Evolutionary conservation across 805 yeast genomes (phyloP), one percentile per base, ranked within the genome.

Genomic region (Ogataea trehalophila): DNA sequence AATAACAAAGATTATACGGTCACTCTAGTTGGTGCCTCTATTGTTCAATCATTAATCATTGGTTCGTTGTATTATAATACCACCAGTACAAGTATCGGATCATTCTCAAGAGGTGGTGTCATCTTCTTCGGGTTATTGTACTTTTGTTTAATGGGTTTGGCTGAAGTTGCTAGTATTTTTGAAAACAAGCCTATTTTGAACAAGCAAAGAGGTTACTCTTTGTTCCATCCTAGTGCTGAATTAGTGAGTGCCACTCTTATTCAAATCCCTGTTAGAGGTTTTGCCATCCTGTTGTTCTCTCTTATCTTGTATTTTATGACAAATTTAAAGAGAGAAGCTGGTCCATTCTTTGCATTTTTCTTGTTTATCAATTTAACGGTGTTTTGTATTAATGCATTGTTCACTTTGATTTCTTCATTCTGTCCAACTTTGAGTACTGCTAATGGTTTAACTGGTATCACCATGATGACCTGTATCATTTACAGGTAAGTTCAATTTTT

Each of bases 161-260:
- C 85, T 56, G 87, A 81, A 66, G 77, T 82, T 49, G 72, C 82
- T 57, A 63, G 76, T 9, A 67, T 81, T 47, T 83, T 79, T 56
- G 77, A 78, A 49, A 77, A 77, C 47, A 78, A 85, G 67, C 80
- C 84, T 26, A 80, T 82, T 55, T 71, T 81, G 48, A 80, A 78
- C 55, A 83, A 82, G 60, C 89, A 83, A 58, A 76, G 77, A 57
- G 74, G 81, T 29, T 82, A 79, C 55, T 78, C 83, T 15, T 68
- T 83, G 67, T 81, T 78, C 60, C 77, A 81, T 50, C 80, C 82
- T 16, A 74, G 86, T 22, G 85, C 85, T 23, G 87, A 82, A 63
- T 76, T 83, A 9, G 52, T 83, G 39, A 79, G 84, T 9, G 73
- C 73, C 49, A 75, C 78, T 53, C 59, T 82, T 34, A 74, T 82